Evolutionary conservation across 2,329 filamentous ascomycete species (phyloP).

Genomic region (Pseudogymnoascus sp.): DNA sequence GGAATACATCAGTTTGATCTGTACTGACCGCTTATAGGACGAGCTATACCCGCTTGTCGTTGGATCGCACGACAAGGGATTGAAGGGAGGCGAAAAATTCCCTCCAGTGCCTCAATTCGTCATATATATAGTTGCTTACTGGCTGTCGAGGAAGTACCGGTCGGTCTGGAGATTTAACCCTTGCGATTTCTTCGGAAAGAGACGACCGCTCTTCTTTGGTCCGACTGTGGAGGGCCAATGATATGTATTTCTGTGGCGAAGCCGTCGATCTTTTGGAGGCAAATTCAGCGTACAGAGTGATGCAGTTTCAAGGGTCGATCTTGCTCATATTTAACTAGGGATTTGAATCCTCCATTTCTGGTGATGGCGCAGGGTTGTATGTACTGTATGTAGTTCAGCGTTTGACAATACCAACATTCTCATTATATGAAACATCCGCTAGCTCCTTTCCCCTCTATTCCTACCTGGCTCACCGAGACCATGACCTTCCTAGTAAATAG

Average conservation of each 20-base stretch:
- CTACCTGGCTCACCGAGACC: neutral
- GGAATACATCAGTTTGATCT: neutral
- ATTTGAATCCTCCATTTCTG: neutral
- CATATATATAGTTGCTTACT: neutral
- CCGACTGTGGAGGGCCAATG: neutral
- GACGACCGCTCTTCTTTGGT: neutral
- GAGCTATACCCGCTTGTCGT: neutral
- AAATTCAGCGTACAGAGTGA: neutral
- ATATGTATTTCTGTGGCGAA: neutral
- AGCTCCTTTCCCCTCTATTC: neutral
- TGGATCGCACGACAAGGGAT: neutral
- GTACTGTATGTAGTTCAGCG: neutral
- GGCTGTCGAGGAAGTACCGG: neutral
- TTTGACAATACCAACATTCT: neutral
- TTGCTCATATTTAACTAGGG: neutral
- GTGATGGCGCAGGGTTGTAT: neutral
- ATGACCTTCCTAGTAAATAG: neutral
- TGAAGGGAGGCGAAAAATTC: neutral
- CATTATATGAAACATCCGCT: neutral
- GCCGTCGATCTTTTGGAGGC: neutral
- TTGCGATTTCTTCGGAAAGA: constrained; percentile 1
- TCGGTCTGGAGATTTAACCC: neutral
- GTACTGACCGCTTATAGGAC: neutral
- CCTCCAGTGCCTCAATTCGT: neutral
- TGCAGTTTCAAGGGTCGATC: neutral